A percentile compares a stretch with the other conserved stretches of the same genome.
Conservation (phyloP, 2,329 filamentous ascomycete genomes). For the Penicillium sp. region DNA sequence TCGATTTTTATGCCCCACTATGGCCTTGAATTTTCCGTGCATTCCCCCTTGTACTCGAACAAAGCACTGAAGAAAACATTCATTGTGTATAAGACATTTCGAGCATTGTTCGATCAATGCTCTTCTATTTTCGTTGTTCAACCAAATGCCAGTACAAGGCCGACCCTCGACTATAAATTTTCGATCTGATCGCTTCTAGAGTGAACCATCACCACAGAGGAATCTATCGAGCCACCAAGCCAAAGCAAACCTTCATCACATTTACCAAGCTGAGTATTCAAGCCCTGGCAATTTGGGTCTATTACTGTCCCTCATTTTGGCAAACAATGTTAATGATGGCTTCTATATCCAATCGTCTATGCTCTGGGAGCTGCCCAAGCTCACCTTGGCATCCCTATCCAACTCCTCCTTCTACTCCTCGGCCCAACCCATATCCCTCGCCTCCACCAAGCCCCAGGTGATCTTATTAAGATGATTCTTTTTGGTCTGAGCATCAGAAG, state of each 20-base stretch:
- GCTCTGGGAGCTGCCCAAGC: background rate
- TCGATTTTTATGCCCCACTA: background rate
- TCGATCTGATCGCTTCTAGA: background rate
- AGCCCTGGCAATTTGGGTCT: background rate
- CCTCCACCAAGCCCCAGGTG: background rate
- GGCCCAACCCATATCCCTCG: background rate
- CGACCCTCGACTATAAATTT: background rate
- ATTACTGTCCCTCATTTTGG: background rate
- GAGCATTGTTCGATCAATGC: background rate
- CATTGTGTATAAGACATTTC: background rate
- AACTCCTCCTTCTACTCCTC: background rate
- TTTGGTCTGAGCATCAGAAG: background rate
- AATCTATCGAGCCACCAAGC: background rate
- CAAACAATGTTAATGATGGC: background rate
- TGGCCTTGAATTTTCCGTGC: background rate
- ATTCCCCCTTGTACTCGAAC: background rate
- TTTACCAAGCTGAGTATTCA: constrained; percentile 1
- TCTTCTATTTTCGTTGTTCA: background rate
- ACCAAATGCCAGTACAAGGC: background rate
- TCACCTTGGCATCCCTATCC: constrained; percentile 4
- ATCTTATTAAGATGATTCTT: background rate
- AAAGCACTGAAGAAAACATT: background rate
- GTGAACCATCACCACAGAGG: background rate
- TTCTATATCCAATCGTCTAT: background rate
- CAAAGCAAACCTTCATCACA: background rate